Base-by-base conservation (phyloP, 23 red algal genomes). In the Cyanidiococcus yangmingshanensis region DNA sequence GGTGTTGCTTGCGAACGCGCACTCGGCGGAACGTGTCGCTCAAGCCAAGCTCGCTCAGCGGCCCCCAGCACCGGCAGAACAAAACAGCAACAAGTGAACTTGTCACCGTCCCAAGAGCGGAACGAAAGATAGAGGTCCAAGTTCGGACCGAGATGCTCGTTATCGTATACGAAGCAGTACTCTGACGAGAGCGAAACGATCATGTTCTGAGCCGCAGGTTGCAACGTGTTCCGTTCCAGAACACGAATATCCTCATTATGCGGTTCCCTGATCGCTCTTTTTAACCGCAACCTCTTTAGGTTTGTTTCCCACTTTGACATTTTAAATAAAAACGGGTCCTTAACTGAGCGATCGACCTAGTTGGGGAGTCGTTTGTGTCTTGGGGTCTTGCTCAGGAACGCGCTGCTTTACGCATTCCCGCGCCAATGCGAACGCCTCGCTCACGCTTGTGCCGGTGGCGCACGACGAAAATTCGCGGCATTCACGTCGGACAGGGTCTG, bases 61-160 rank as follows among this genome's bases (percentile, higher is more conserved):
- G 3, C 27, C 63, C 16, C 12, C 63, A 30, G 7, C 12, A 71
- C 63, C 63, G 63, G 63, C 63, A 71, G 32, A 7, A 71, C 63
- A 29, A 71, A 71, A 71, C 63, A 71, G 63, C 63, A 71, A 25
- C n/a, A 25, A 29, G 63, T 71, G 63, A 71, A 71, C 63, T 32
- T 29, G 63, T 71, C 63, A 3, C 63, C 21, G 32, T 71, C 63
- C 63, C 12, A 71, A 25, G 63, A 25, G 12, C 63, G 63, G 27
- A 32, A 71, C 12, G 63, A 12, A 25, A 71, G 3, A 35, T 12
- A 71, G 16, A 71, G 12, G 63, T 71, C 63, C 63, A 71, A 35
- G 63, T 71, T 25, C 63, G n/a, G 63, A 32, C 63, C 63, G 12
- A 71, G 63, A 29, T 71, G 63, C 63, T 25, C 63, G 63, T 71